Base-by-base conservation (phyloP, 1,284 basidiomycete genomes). In the Cutaneotrichosporon arboriforme region DNA sequence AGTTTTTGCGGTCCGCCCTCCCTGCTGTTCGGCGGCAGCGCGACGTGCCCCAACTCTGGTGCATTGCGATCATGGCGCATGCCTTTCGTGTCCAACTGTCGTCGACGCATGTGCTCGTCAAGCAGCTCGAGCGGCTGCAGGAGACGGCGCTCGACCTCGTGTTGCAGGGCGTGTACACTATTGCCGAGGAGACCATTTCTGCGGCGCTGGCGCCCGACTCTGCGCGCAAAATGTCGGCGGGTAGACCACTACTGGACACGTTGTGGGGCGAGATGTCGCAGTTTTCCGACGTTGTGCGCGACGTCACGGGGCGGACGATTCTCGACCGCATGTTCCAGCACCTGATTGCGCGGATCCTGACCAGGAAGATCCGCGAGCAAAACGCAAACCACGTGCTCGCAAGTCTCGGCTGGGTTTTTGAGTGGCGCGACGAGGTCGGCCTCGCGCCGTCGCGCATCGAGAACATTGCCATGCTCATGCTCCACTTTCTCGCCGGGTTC, bases 271-370 rank as follows among this genome's bases (percentile, higher is more conserved):
- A 46, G 21, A 49, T 55, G 26, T 44, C 45, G 21, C 36, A 33
- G 8, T 49, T 51, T 31, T 48, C 53, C 10, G 39, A 43, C 18
- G 7, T 38, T 9, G 39, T 55, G 17, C 53, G 53, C 17, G 53
- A 46, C 17, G 44, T 44, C 26, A 50, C 44, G 3, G 45, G 43
- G 34, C 43, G 44, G 15, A 48, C 48, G 17, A 23, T 51, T 17
- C 39, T 55, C 15, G 39, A 46, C 10, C 43, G 53, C 14, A 46
- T 51, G 48, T 46, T 46, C 35, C 53, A 55, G 45, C 36, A 46
- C 15, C 37, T 55, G 34, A 45, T 55, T 35, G 38, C 46, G 49
- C 39, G 45, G 35, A 47, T 55, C 17, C 44, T 55, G 18, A 23
- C 40, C 3, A 21, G 21, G 18, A 46, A 51, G 34, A 55, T 55